Conservation (phyloP, 2,329 filamentous ascomycete genomes). For the Stenocarpella maydis region DNA sequence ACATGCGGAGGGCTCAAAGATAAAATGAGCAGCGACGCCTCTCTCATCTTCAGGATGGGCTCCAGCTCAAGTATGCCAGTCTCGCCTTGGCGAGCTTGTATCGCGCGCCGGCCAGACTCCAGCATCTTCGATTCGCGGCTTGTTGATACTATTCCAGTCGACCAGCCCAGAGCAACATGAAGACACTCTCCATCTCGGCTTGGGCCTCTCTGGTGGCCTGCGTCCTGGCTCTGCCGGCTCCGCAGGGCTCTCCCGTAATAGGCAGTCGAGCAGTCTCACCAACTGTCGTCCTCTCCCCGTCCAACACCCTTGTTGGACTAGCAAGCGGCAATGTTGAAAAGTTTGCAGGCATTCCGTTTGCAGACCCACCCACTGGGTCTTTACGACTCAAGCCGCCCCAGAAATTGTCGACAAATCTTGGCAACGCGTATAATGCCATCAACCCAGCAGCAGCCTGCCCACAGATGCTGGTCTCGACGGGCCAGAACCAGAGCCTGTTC, state of each 20-base stretch:
- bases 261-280: slow-evolving; percentile 43
- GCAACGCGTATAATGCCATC: slow-evolving; percentile 65
- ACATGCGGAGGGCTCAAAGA: slow-evolving; percentile 8
- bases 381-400: slow-evolving; percentile 76
- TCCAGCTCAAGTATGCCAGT: not conserved
- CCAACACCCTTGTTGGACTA: slow-evolving; percentile 64
- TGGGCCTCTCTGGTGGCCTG: slow-evolving; percentile 8
- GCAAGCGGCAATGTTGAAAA: slow-evolving; percentile 63
- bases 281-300: slow-evolving; percentile 59
- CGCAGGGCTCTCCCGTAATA: slow-evolving; percentile 15
- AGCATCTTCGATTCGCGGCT: not conserved
- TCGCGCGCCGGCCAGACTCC: not conserved
- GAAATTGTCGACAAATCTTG: slow-evolving; percentile 63
- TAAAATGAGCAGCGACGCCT: slow-evolving; percentile 1
- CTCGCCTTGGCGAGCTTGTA: not conserved
- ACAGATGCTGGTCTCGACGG: slow-evolving; percentile 71
- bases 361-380: slow-evolving; percentile 70
- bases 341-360: slow-evolving; percentile 80
- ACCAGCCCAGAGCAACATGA: slow-evolving; percentile 16
- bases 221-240: slow-evolving; percentile 26
- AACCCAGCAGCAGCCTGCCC: slow-evolving; percentile 70
- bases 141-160: not conserved
- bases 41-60: not conserved
- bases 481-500: slow-evolving; percentile 46
- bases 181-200: not conserved